Evolutionary conservation across 2,329 filamentous ascomycete genomes (phyloP).

Genomic region (Paraconiothyrium sp.): DNA sequence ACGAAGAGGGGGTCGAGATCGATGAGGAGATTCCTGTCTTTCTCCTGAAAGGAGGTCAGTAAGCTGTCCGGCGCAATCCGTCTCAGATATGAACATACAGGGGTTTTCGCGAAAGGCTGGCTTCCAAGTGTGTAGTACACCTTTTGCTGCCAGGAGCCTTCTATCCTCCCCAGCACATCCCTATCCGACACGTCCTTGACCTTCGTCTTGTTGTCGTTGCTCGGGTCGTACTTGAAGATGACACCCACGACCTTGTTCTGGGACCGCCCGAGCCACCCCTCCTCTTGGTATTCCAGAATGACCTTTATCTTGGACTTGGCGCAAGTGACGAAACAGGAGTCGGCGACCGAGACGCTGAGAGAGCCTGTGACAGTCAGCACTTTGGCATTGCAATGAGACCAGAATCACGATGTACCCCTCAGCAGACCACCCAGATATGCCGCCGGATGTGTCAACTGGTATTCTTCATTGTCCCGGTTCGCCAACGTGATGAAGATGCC

Average conservation of each 20-base stretch:
- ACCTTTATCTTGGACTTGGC: constrained; percentile 90
- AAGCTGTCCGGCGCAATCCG: neutral
- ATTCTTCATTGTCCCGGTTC: constrained; percentile 84
- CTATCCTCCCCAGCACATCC: constrained; percentile 82
- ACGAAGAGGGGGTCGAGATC: constrained; percentile 87
- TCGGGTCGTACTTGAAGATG: constrained; percentile 88
- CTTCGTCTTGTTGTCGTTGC: constrained; percentile 80
- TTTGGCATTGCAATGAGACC: neutral
- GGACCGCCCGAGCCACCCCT: constrained; percentile 90
- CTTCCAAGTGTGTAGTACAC: constrained; percentile 67
- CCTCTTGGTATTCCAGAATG: constrained; percentile 91
- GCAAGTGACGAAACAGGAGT: constrained; percentile 88
- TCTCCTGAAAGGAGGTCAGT: constrained; percentile 46
- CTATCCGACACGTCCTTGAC: constrained; percentile 88
- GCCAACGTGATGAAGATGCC: constrained; percentile 93
- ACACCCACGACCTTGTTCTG: constrained; percentile 93
- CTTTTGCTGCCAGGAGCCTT: constrained; percentile 84
- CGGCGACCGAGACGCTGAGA: constrained; percentile 89
- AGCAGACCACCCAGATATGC: constrained; percentile 90
- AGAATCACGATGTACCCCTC: constrained; percentile 60
- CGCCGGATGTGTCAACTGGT: constrained; percentile 93
- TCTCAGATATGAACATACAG: constrained; percentile 61
- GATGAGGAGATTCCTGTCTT: constrained; percentile 73
- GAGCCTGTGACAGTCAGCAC: constrained; percentile 60
- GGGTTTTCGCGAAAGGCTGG: constrained; percentile 55